These are phyloP conservation scores for Trichoderma hamatum DNA, from an alignment of 2,329 filamentous ascomycete species.

Conservation along the genomic window DNA sequence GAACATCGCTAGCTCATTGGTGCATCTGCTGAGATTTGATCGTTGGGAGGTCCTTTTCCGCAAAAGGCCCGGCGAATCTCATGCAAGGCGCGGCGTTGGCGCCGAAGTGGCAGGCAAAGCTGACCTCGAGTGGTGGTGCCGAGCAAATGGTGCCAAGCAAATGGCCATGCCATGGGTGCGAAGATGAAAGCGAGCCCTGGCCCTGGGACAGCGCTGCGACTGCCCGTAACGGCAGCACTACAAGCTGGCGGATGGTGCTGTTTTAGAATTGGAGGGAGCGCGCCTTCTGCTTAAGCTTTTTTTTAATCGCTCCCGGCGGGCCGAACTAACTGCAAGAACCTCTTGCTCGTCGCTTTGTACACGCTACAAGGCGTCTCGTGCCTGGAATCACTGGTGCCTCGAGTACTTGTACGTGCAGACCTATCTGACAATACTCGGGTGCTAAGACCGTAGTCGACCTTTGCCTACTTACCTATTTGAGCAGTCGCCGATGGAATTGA, in stretches of 20 bases:
- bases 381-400: background rate
- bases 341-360: background rate
- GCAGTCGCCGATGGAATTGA: background rate
- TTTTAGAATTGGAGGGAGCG: background rate
- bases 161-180: background rate
- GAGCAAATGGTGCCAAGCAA: background rate
- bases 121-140: background rate
- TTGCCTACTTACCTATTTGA: background rate
- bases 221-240: background rate
- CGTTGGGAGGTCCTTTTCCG: background rate
- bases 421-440: background rate
- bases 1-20: background rate
- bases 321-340: background rate
- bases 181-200: background rate
- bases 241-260: background rate
- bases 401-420: background rate
- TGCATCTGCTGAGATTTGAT: background rate
- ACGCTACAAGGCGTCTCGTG: background rate
- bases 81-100: conserved; percentile 8
- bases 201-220: background rate
- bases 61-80: conserved; percentile 18
- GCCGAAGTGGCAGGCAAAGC: background rate
- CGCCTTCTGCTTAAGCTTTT: background rate
- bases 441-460: background rate
- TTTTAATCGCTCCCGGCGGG: background rate